These are phyloP conservation scores for Metarhizium robertsii DNA, from an alignment of 2,329 filamentous ascomycete genomes.

Conservation along the genomic window DNA sequence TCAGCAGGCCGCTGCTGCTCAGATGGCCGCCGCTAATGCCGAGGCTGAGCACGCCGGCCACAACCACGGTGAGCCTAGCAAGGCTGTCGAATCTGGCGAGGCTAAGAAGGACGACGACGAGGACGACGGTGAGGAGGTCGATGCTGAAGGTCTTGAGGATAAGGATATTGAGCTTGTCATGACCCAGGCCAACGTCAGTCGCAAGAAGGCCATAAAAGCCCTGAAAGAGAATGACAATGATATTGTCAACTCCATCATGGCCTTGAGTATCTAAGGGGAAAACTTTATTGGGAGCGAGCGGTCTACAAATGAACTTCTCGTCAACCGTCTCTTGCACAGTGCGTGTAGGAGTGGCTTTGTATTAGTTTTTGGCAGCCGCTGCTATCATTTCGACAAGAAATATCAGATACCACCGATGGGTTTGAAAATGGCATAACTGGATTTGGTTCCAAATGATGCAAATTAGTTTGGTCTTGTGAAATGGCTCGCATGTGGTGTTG, in stretches of 20 bases:
- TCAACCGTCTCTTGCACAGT: conserved; percentile 15
- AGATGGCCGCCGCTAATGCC: conserved; percentile 67
- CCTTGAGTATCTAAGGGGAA: conserved; percentile 64
- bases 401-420: neutral
- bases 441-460: neutral
- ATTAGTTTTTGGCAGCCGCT: conserved; percentile 16
- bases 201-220: conserved; percentile 98
- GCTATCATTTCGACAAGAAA: neutral
- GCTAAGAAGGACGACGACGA: conserved; percentile 75
- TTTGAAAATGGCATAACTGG: neutral
- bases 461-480: no score
- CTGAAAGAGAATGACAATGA: conserved; percentile 99
- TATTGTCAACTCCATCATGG: conserved; percentile 99
- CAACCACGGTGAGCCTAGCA: conserved; percentile 60
- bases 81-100: conserved; percentile 52
- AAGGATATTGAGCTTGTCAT: conserved; percentile 99
- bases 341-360: conserved; percentile 18
- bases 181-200: conserved; percentile 91
- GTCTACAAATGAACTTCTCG: conserved; percentile 4
- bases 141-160: conserved; percentile 87
- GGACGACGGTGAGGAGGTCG: conserved; percentile 91
- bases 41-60: conserved; percentile 62
- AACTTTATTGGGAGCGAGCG: conserved; percentile 2
- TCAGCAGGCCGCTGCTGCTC: conserved; percentile 79
- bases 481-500: neutral